Evolutionary conservation across 164 flowering plant genomes (phyloP), one percentile per base, ranked within the genome.

Genomic region (Sedum album): DNA sequence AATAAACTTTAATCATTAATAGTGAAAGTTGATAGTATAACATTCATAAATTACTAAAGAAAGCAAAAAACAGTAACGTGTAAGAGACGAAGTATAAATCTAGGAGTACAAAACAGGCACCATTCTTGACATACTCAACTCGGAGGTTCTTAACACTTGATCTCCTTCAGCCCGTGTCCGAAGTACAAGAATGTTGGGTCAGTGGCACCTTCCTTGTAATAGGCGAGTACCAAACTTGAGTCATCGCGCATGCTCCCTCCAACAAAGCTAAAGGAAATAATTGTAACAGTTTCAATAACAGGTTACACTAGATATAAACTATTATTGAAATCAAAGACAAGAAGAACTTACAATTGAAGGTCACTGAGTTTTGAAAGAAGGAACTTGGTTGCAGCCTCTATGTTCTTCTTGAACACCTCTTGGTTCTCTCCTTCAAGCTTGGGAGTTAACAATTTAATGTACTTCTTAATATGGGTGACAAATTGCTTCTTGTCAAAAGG

Each of bases 171-270:
- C 42, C 42, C 42, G 13, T 39, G 42, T 39, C 42, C 42, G 11
- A 39, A 39, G 42, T 39, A 39, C 42, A 39, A 39, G 13, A 62
- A 62, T 31, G 42, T 39, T 8, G 42, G 42, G 42, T 39, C 42
- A 39, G 11, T 39, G 42, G 42, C 42, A 39, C 42, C 42, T 62
- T 62, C 65, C 39, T 62, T 62, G 21, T 62, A 62, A 35, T 62
- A 62, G 21, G 65, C 38, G 31, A 62, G 31, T 20, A 62, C 65
- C 65, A 35, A n/a, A 6, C 21, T 62, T 17, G 38, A 17, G 31
- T 62, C 65, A 35, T 62, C 65, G 14, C 31, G 33, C 65, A 62
- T 62, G 39, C 65, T 62, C 65, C 36, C 65, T 38, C 42, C 42
- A 39, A 39, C 42, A 39, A 39, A 39, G 13, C 42, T 39, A 14